Percentiles rank a stretch among this genome's conserved stretches.
These are phyloP conservation scores for Wickerhamiella sorbophila DNA, from an alignment of 805 yeast species.

Conservation along the genomic window DNA sequence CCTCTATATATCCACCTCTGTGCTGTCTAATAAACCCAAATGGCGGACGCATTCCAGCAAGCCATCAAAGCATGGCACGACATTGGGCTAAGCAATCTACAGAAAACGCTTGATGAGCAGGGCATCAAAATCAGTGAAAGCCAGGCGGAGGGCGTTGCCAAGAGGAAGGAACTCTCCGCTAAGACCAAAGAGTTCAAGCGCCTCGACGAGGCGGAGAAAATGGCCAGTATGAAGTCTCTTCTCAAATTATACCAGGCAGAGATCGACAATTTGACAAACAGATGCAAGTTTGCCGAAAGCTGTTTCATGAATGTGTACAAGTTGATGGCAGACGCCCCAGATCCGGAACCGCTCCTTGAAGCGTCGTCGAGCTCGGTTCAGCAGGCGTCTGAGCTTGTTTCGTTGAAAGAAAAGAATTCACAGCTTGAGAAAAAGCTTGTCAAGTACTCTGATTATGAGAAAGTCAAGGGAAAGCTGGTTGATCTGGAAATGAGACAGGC, in stretches of 20 bases:
- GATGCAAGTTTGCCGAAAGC: slow-evolving; percentile 61
- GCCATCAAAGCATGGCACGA: slow-evolving; percentile 67
- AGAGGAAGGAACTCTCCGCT: slow-evolving; percentile 63
- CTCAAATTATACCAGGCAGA: slow-evolving; percentile 73
- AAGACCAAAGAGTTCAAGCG: slow-evolving; percentile 79
- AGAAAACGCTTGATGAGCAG: slow-evolving; percentile 56
- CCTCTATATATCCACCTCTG: no score
- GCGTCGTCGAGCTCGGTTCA: slow-evolving; percentile 27
- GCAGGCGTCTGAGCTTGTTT: slow-evolving; percentile 38
- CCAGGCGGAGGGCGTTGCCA: slow-evolving; percentile 51
- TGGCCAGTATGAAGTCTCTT: slow-evolving; percentile 49
- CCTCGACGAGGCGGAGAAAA: slow-evolving; percentile 49
- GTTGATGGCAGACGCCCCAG: slow-evolving; percentile 77
- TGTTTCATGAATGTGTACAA: slow-evolving; percentile 63
- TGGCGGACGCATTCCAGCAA: slow-evolving; percentile 32
- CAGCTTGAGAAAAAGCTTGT: slow-evolving; percentile 38
- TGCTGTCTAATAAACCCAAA: background rate
- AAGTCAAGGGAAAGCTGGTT: slow-evolving; percentile 45
- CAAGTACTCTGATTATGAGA: slow-evolving; percentile 64
- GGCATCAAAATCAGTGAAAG: slow-evolving; percentile 57
- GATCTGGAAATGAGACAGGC: slow-evolving; percentile 49
- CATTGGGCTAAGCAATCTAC: slow-evolving; percentile 56
- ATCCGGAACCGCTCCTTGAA: slow-evolving; percentile 71
- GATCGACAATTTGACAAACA: slow-evolving; percentile 65
- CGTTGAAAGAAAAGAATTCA: slow-evolving; percentile 29